phyloP scores from a whole-genome alignment of 768 basidiomycete species.

The Leccinum pellstonianum region DNA sequence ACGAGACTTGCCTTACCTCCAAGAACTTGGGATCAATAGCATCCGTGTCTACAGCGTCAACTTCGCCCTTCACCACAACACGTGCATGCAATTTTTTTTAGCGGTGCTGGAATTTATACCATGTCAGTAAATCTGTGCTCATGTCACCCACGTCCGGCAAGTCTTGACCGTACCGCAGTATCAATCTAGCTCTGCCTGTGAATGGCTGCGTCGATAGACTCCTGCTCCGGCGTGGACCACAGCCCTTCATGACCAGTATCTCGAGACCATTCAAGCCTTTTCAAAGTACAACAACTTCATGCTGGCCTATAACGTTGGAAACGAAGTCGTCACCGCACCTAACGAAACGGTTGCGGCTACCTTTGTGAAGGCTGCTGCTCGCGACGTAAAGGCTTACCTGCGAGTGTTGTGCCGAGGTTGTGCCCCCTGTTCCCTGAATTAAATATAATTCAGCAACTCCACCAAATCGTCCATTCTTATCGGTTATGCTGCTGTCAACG shows the following conservation, averaged over 20 bases:
- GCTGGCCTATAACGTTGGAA: conserved; percentile 86
- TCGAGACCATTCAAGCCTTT: conserved; percentile 75
- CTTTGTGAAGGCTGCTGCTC: conserved; percentile 88
- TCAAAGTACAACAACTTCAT: conserved; percentile 80
- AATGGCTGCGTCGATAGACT: conserved; percentile 81
- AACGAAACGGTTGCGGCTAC: conserved; percentile 63
- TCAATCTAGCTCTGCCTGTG: conserved; percentile 82
- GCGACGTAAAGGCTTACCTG: conserved; percentile 86
- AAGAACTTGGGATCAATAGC: conserved; percentile 74
- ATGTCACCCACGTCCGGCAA: neutral
- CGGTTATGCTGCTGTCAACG: conserved; percentile 86
- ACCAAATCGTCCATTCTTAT: conserved; percentile 66
- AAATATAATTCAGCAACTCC: conserved; percentile 45
- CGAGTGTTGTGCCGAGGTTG: conserved; percentile 34
- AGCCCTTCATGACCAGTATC: conserved; percentile 76
- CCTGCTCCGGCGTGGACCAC: conserved; percentile 72
- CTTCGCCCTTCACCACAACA: conserved; percentile 78
- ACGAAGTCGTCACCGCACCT: conserved; percentile 64
- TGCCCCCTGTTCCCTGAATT: neutral
- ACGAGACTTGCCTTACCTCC: conserved; percentile 77
- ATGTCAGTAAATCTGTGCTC: conserved; percentile 53
- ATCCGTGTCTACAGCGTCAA: conserved; percentile 88
- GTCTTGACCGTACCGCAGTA: conserved; percentile 42
- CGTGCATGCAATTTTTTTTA: conserved; percentile 75
- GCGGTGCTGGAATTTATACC: conserved; percentile 80